phyloP scores from a whole-genome alignment of 106 monocot species.

The Dioscorea zingiberensis region DNA sequence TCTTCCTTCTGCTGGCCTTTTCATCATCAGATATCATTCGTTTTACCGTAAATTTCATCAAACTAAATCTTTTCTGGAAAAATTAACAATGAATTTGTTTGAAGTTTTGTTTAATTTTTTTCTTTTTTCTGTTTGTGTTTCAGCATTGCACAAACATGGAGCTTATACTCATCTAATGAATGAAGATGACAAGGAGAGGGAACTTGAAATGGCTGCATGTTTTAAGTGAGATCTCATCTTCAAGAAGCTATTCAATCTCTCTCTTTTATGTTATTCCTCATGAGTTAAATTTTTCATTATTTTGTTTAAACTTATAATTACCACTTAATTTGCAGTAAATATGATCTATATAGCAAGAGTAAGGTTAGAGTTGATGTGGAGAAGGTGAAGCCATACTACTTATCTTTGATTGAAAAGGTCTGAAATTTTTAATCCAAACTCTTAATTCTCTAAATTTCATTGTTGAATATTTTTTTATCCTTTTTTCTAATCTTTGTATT shows the following conservation, averaged over 20 bases:
- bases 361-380: constrained; percentile 81
- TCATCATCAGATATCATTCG: constrained; percentile 87
- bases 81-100: background rate
- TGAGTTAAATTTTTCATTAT: too few relatives aligned
- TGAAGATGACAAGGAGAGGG: constrained; percentile 80
- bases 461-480: background rate
- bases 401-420: constrained; percentile 93
- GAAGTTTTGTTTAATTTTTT: background rate
- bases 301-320: constrained; percentile 4
- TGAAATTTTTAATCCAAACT: background rate
- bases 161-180: constrained; percentile 82
- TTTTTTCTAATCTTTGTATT: background rate
- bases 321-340: constrained; percentile 52
- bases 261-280: too few relatives aligned
- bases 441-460: background rate
- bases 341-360: constrained; percentile 96
- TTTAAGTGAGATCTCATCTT: constrained; percentile 46
- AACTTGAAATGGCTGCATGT: constrained; percentile 87
- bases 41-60: constrained; percentile 60
- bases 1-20: constrained; percentile 73
- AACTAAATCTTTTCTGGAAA: background rate
- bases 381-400: constrained; percentile 88
- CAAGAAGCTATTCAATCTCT: too few relatives aligned
- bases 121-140: background rate
- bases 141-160: constrained; percentile 79